Base-by-base conservation (phyloP, 495 filamentous ascomycete genomes). In the Penicillium fimorum region DNA sequence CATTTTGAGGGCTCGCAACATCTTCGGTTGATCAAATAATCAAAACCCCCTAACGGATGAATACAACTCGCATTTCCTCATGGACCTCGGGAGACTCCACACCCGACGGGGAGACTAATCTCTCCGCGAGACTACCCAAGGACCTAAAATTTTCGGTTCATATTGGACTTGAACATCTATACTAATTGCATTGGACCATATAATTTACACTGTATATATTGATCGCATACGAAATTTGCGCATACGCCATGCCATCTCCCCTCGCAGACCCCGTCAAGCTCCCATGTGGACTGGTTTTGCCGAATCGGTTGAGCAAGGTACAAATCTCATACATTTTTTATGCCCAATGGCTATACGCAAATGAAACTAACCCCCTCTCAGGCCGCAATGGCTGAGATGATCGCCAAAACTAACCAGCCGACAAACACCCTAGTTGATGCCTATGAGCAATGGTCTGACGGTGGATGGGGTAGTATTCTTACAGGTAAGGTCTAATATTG, bases 221-320 rank as follows among this genome's bases (percentile, higher is more conserved):
- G 20, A 48, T 53, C 11, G 41, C 47, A 50, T 49, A 52, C 17
- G 15, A 33, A 24, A 24, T 5, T 12, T 13, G 17, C 25, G 15
- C 5, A 10, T 47, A 64, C 40, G 17, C 8, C 50, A 75, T 72
- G 67, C 38, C 69, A 29, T 65, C 68, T 10, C 57, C 69, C 37
- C 56, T 80, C 9, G 58, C 61, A 55, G 70, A 80, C 53, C 60
- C 76, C 29, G 70, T 82, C 45, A 75, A 72, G 56, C 71, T 82
- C 3, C 79, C 79, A 29, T 82, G 76, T 50, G 81, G 80, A 0
- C 62, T 84, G 27, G 68, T 71, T 4, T 57, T 84, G 12, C 77
- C 78, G 15, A 84, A 83, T 58, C 76, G 81, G 18, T 58, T 84
- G 2, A 71, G 66, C 53, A 83, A 84, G 70, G 79, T 81, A 69